phyloP scores from a whole-genome alignment of 768 basidiomycete genomes.

The Amylocystis lapponica region DNA sequence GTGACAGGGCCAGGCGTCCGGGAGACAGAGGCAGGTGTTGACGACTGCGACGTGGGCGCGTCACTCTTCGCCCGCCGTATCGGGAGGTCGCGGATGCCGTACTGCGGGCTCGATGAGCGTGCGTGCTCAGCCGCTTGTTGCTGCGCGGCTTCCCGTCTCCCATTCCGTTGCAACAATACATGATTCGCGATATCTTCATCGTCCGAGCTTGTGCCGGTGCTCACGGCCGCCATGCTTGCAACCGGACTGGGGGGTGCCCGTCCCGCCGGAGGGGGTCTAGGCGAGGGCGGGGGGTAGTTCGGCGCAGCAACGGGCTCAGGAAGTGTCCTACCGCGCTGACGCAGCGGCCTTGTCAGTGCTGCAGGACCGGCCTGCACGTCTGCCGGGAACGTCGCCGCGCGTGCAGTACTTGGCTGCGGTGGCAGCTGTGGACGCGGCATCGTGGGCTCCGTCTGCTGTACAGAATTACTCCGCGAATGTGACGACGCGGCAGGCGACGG shows the following conservation, averaged over 20 bases:
- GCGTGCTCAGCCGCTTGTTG: neutral
- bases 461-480: neutral
- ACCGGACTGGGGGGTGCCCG: neutral
- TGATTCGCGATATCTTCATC: conserved; percentile 12
- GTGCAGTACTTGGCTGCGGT: neutral
- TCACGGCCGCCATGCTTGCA: neutral
- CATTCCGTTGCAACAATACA: conserved; percentile 7
- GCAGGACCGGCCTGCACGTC: too few species aligned
- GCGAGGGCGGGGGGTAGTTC: neutral
- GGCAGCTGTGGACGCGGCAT: conserved; percentile 2
- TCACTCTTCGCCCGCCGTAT: too few species aligned
- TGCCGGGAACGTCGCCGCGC: neutral
- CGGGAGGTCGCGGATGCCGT: conserved; percentile 41
- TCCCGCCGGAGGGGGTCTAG: neutral
- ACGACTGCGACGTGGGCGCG: too few species aligned
- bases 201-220: too few species aligned
- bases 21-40: too few species aligned
- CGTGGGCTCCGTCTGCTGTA: conserved; percentile 4
- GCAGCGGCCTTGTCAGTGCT: too few species aligned
- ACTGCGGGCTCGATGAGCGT: conserved; percentile 25
- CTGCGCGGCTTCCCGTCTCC: neutral
- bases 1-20: conserved; percentile 13
- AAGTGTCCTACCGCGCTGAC: too few species aligned
- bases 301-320: too few species aligned
- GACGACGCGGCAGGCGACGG: conserved; percentile 5